A percentile compares a stretch with the other conserved stretches of the same genome.
phyloP scores from a whole-genome alignment of 345 rosid species.

The Aurinia saxatilis region DNA sequence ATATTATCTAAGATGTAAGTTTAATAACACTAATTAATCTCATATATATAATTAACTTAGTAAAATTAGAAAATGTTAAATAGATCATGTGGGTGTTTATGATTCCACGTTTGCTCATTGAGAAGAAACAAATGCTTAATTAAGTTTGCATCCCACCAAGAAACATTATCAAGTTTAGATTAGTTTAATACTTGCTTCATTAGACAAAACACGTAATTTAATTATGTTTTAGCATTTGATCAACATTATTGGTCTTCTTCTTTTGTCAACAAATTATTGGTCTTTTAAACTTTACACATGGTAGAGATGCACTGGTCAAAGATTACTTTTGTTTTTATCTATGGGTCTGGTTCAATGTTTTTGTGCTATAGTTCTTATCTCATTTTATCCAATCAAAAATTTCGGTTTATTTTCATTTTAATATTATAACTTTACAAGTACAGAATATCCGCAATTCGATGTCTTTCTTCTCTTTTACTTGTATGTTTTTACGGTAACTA shows the following conservation, averaged over 20 bases:
- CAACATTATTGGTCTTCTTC: not conserved
- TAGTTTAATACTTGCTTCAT: conserved; percentile 29
- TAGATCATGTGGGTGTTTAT: conserved; percentile 18
- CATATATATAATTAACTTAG: conserved; percentile 8
- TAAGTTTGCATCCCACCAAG: conserved; percentile 27
- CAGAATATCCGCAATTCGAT: not conserved
- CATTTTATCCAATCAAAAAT: conserved; percentile 17
- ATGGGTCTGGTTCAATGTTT: conserved; percentile 7
- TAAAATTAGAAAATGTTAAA: conserved; percentile 1
- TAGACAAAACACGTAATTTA: conserved; percentile 23
- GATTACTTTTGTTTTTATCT: conserved; percentile 4
- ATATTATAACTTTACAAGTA: not conserved
- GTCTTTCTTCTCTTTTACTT: not conserved
- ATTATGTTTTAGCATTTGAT: not conserved
- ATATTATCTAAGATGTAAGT: not conserved
- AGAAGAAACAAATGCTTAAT: conserved; percentile 14
- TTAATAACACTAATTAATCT: not conserved
- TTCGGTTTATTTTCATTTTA: not conserved
- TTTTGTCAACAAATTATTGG: conserved; percentile 11
- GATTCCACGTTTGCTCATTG: conserved; percentile 26
- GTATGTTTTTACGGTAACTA: too few species aligned
- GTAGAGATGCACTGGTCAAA: conserved; percentile 1
- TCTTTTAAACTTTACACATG: conserved; percentile 12
- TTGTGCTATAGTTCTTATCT: conserved; percentile 21
- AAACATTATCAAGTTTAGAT: conserved; percentile 22